Conservation (phyloP, 2,329 filamentous ascomycete species). For the Uncinocarpus reesii region DNA sequence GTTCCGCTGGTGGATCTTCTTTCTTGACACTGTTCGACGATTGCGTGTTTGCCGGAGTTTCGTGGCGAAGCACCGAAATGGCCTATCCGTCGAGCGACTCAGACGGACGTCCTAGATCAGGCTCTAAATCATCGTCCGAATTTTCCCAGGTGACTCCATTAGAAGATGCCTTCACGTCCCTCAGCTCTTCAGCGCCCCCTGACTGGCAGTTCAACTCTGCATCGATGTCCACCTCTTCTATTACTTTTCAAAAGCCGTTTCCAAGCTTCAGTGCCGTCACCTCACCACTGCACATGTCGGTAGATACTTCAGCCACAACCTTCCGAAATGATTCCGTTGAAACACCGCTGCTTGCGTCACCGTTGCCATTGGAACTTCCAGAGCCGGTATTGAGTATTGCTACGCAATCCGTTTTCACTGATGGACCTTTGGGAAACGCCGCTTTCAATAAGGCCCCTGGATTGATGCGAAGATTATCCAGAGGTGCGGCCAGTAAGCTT, state of each 20-base stretch:
- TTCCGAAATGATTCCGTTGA: conserved; percentile 20
- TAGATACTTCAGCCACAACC: conserved; percentile 26
- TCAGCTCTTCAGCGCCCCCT: conserved; percentile 23
- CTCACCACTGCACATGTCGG: conserved; percentile 28
- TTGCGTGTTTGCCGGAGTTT: neutral
- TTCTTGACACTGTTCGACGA: neutral
- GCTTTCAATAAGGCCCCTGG: conserved; percentile 44
- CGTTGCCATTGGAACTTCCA: conserved; percentile 57
- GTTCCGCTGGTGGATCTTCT: neutral
- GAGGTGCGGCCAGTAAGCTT: conserved; percentile 61
- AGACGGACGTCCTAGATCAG: conserved; percentile 29
- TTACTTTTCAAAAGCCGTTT: conserved; percentile 5
- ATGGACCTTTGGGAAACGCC: conserved; percentile 2
- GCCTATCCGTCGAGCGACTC: conserved; percentile 27
- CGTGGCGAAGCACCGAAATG: conserved; percentile 20
- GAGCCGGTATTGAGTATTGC: conserved; percentile 53
- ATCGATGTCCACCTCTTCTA: conserved; percentile 27
- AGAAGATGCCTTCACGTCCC: conserved; percentile 24
- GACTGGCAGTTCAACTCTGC: conserved; percentile 23
- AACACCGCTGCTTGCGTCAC: conserved; percentile 24
- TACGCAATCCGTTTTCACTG: conserved; percentile 12
- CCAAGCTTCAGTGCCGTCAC: conserved; percentile 6
- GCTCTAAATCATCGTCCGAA: conserved; percentile 30
- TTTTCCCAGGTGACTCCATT: conserved; percentile 25
- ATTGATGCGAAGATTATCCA: conserved; percentile 76